These are phyloP conservation scores for Kodamaea sp. DNA, from an alignment of 1,139 yeast genomes.

Conservation along the genomic window DNA sequence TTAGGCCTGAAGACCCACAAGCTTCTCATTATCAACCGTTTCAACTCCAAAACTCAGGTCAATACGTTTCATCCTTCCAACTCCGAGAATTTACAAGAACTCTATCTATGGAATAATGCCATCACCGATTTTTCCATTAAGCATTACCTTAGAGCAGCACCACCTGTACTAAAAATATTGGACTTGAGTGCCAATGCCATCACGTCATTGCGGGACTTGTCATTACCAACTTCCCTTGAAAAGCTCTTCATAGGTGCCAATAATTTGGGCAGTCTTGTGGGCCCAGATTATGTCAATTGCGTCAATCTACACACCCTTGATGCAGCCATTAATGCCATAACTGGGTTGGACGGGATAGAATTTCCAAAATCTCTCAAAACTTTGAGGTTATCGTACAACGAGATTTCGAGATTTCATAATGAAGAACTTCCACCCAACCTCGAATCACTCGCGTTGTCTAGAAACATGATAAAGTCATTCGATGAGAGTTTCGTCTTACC, in stretches of 20 bases:
- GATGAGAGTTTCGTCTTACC: slow-evolving; percentile 16
- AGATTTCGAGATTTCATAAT: slow-evolving; percentile 12
- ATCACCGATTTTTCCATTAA: slow-evolving; percentile 14
- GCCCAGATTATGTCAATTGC: slow-evolving; percentile 15
- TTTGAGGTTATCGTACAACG: slow-evolving; percentile 21
- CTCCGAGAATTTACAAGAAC: slow-evolving; percentile 17
- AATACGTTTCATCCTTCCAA: slow-evolving; percentile 11
- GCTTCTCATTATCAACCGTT: slow-evolving; percentile 17
- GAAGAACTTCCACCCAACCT: slow-evolving; percentile 17
- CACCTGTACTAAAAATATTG: slow-evolving; percentile 14
- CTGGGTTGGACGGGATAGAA: slow-evolving; percentile 10
- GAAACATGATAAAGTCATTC: slow-evolving; percentile 14
- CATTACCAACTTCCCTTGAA: slow-evolving; percentile 17
- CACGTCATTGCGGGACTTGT: slow-evolving; percentile 15
- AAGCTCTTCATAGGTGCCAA: slow-evolving; percentile 20
- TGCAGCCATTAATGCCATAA: slow-evolving; percentile 17
- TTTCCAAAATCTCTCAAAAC: slow-evolving; percentile 17
- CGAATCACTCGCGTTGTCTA: slow-evolving; percentile 18
- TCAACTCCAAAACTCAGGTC: slow-evolving; percentile 6
- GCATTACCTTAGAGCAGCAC: slow-evolving; percentile 9
- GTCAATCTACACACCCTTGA: slow-evolving; percentile 12
- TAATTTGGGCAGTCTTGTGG: slow-evolving; percentile 17
- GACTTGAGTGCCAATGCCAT: slow-evolving; percentile 23
- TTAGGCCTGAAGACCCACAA: slow-evolving; percentile 17
- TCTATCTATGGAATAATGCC: slow-evolving; percentile 21